phyloP scores from a whole-genome alignment of 345 rosid species.

The Melastoma malabathricum region DNA sequence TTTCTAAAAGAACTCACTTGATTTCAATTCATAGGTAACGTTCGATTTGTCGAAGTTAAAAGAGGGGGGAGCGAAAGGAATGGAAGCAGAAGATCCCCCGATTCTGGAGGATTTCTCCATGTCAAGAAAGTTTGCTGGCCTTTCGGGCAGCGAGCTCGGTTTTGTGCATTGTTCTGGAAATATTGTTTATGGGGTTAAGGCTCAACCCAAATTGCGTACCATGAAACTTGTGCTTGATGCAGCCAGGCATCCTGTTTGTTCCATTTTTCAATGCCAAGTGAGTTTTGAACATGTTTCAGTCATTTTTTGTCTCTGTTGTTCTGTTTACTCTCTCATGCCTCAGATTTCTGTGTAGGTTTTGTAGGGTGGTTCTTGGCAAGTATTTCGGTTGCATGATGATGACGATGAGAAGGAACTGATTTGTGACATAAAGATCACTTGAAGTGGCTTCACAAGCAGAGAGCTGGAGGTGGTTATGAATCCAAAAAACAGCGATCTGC shows the following conservation, averaged over 20 bases:
- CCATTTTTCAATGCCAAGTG: constrained; percentile 36
- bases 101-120: constrained; percentile 67
- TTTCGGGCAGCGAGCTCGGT: constrained; percentile 43
- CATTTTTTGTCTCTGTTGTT: background rate
- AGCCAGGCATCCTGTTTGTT: constrained; percentile 32
- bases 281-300: constrained; percentile 7
- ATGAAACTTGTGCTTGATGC: constrained; percentile 31
- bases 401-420: constrained; percentile 32
- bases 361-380: constrained; percentile 60
- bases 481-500: background rate
- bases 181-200: constrained; percentile 29
- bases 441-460: constrained; percentile 31
- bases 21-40: no score
- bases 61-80: no score
- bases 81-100: constrained; percentile 1
- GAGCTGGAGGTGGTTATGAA: constrained; percentile 45
- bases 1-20: no score
- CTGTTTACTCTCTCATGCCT: background rate
- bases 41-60: no score
- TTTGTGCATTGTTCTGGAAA: constrained; percentile 55
- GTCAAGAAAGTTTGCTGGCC: constrained; percentile 53
- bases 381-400: constrained; percentile 22
- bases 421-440: constrained; percentile 38
- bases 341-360: constrained; percentile 12
- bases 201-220: constrained; percentile 6